Evolutionary conservation across 345 rosid genomes (phyloP).

Genomic region (Eucalyptus curtisii): DNA sequence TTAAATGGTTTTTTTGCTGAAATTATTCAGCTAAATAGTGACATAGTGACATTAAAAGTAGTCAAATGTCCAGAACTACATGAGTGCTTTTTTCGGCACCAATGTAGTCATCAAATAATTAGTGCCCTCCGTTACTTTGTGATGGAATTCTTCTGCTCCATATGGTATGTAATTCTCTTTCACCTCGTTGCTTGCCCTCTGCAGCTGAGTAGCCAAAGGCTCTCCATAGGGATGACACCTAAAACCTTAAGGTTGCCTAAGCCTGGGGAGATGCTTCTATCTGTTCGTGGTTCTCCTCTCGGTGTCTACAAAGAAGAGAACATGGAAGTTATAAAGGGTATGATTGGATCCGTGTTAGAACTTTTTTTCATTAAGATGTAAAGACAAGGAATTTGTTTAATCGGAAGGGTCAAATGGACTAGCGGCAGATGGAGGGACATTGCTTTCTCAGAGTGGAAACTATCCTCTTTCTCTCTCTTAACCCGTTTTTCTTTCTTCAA

Average conservation of each 20-base stretch:
- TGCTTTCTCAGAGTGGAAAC: neutral
- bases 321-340: conserved; percentile 88
- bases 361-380: neutral
- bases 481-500: neutral
- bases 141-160: neutral
- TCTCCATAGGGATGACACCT: conserved; percentile 94
- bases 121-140: neutral
- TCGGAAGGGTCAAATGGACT: neutral
- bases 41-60: neutral
- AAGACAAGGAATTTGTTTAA: neutral
- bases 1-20: neutral
- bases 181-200: neutral
- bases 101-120: neutral
- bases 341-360: neutral
- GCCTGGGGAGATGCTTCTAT: conserved; percentile 84
- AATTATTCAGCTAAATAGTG: neutral
- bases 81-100: neutral
- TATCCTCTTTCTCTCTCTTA: neutral
- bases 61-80: neutral
- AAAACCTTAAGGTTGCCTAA: conserved; percentile 71
- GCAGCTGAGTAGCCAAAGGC: conserved; percentile 62
- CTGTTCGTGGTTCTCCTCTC: conserved; percentile 88
- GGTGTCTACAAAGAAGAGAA: conserved; percentile 80
- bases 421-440: neutral
- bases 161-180: neutral